Percentiles rank a stretch among this genome's conserved stretches.
phyloP scores from a whole-genome alignment of 345 rosid species.

The Zanthoxylum bungeanum region DNA sequence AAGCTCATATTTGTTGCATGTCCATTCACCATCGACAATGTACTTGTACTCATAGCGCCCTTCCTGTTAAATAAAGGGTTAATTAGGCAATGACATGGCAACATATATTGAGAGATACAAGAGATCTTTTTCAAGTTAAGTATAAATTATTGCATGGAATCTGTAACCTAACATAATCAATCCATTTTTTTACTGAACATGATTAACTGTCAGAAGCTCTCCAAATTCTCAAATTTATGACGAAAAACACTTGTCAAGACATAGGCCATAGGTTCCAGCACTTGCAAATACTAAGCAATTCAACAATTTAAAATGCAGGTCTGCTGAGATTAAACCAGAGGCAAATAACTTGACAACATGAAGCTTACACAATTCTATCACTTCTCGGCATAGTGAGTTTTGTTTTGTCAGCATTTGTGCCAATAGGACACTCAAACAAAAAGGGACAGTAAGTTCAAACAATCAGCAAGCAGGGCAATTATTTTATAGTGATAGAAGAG shows the following conservation, averaged over 20 bases:
- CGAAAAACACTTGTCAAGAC: neutral
- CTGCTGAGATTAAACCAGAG: too few relatives aligned
- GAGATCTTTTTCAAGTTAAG: neutral
- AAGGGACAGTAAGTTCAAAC: neutral
- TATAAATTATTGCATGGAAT: neutral
- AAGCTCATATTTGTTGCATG: slow-evolving; percentile 51
- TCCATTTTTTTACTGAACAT: neutral
- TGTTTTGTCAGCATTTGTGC: neutral
- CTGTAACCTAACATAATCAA: neutral
- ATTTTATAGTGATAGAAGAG: neutral
- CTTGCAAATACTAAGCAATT: neutral
- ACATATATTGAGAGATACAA: neutral
- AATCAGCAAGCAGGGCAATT: neutral
- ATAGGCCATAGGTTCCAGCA: neutral
- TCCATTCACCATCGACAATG: slow-evolving; percentile 83
- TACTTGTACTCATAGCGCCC: slow-evolving; percentile 92
- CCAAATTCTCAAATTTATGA: neutral
- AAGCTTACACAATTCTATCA: too few relatives aligned
- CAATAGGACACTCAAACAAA: neutral
- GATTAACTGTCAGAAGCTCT: neutral
- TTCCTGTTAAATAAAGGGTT: slow-evolving; percentile 54
- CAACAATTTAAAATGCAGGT: neutral
- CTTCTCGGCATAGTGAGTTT: neutral
- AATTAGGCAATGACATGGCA: neutral
- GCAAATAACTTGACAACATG: too few relatives aligned